Conservation (phyloP, 2,329 filamentous ascomycete genomes). For the Ceratocystiopsis brevicomis region DNA sequence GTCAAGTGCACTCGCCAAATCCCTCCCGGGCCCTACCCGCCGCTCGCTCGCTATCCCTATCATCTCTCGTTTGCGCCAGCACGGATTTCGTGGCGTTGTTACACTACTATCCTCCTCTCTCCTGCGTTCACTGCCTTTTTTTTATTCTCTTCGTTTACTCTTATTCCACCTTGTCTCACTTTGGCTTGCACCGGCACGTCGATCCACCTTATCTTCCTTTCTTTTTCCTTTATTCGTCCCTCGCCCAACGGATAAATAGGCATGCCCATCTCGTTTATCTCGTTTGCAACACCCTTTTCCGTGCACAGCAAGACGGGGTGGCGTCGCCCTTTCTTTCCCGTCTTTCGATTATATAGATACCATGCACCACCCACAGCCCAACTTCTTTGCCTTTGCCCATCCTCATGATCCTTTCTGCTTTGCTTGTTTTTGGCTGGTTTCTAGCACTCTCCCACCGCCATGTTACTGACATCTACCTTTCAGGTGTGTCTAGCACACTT, state of each 20-base stretch:
- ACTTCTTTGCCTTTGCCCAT: too few relatives aligned
- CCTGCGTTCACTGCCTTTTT: neutral
- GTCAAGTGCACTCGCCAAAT: too few relatives aligned
- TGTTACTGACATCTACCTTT: conserved; percentile 23
- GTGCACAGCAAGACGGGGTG: neutral
- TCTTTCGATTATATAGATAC: neutral
- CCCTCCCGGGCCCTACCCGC: too few relatives aligned
- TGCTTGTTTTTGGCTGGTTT: neutral
- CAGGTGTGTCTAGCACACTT: conserved; percentile 54
- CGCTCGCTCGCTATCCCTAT: too few relatives aligned
- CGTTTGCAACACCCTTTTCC: neutral
- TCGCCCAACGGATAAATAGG: too few relatives aligned
- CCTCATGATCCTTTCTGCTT: neutral
- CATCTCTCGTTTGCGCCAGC: neutral
- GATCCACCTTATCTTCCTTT: neutral
- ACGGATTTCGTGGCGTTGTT: conserved; percentile 1
- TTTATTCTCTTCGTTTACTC: neutral
- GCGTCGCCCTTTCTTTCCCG: neutral
- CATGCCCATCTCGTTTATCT: too few relatives aligned
- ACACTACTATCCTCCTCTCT: conserved; percentile 1
- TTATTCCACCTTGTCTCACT: neutral
- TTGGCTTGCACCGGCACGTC: neutral
- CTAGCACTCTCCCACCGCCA: conserved; percentile 2
- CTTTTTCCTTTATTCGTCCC: neutral
- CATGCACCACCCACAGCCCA: neutral